A percentile compares a stretch with the other conserved stretches of the same genome.
Conservation (phyloP, 192 early-diverging fungal genomes). For the Coemansia erecta region DNA sequence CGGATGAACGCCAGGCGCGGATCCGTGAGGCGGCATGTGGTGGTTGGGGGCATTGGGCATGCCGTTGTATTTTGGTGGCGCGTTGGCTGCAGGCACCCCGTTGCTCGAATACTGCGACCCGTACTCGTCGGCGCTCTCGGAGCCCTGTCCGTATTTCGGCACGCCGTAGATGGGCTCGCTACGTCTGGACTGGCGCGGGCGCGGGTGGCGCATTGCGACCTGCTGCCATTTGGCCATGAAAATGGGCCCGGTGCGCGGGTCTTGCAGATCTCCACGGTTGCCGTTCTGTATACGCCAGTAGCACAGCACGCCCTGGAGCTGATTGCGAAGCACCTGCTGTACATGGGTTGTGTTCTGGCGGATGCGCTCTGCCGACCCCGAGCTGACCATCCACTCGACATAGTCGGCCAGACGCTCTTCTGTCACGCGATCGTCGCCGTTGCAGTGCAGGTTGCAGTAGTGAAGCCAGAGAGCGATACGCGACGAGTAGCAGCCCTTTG, state of each 20-base stretch:
- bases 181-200: slow-evolving; percentile 34
- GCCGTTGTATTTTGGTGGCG: background rate
- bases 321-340: slow-evolving; percentile 51
- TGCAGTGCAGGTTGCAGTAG: slow-evolving; percentile 32
- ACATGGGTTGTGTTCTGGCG: slow-evolving; percentile 45
- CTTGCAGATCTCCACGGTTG: slow-evolving; percentile 14
- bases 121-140: slow-evolving; percentile 5
- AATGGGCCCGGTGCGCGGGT: slow-evolving; percentile 28
- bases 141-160: background rate
- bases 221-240: slow-evolving; percentile 44
- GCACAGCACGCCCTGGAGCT: slow-evolving; percentile 51
- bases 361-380: slow-evolving; percentile 49
- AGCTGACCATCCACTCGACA: slow-evolving; percentile 52
- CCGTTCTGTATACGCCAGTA: slow-evolving; percentile 49
- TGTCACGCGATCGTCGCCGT: slow-evolving; percentile 32
- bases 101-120: background rate
- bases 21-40: background rate
- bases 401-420: slow-evolving; percentile 39
- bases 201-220: slow-evolving; percentile 38
- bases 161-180: slow-evolving; percentile 47
- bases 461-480: slow-evolving; percentile 53
- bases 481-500: slow-evolving; percentile 52
- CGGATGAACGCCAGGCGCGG: background rate
- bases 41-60: background rate
- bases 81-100: background rate